Percentiles rank a stretch among this genome's conserved stretches.
These are phyloP conservation scores for Cyclotella sp. DNA, from an alignment of 108 stramenopile genomes.

Conservation along the genomic window DNA sequence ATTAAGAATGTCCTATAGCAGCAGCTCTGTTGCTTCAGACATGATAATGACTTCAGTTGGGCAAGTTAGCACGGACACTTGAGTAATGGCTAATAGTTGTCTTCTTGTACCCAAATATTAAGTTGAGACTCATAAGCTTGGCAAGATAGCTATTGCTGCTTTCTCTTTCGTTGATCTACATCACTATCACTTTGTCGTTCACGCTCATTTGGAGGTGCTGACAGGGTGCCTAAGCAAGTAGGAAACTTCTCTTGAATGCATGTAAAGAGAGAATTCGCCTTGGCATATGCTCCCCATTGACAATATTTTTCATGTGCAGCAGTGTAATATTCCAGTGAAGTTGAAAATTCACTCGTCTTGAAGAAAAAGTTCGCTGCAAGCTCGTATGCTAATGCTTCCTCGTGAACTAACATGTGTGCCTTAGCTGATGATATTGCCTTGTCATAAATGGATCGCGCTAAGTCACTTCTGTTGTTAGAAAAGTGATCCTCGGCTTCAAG, in stretches of 20 bases:
- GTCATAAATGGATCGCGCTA: constrained; percentile 7
- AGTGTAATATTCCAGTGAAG: neutral
- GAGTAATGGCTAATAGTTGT: too few species aligned
- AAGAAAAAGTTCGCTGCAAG: neutral
- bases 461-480: neutral
- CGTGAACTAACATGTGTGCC: constrained; percentile 22
- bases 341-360: neutral
- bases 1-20: too few species aligned
- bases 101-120: too few species aligned
- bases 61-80: too few species aligned
- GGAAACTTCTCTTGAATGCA: neutral
- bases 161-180: too few species aligned
- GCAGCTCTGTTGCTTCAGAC: too few species aligned
- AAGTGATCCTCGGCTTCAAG: constrained; percentile 30
- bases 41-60: too few species aligned
- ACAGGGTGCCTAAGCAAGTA: too few species aligned
- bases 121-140: too few species aligned
- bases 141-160: too few species aligned
- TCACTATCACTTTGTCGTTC: too few species aligned
- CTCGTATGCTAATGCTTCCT: neutral
- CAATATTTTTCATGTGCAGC: neutral
- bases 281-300: neutral
- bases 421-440: constrained; percentile 23
- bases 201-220: too few species aligned
- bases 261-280: neutral